Conservation (phyloP, 352 stramenopile species). For the Phytopythium kandeliae region DNA sequence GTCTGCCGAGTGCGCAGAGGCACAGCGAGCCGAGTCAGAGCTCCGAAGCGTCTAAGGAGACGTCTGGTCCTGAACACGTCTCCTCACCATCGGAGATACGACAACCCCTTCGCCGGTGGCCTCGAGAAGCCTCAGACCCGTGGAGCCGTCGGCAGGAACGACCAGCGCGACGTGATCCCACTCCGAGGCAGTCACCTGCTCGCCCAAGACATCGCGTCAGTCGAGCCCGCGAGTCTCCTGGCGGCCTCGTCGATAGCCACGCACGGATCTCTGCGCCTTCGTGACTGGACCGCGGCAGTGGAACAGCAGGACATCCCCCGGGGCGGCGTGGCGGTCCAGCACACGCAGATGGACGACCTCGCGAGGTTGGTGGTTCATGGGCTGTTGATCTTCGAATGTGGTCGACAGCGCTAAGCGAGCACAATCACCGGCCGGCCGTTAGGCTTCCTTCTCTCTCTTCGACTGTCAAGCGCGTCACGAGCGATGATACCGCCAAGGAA, state of each 20-base stretch:
- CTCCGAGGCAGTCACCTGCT: constrained; percentile 47
- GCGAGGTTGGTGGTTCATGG: constrained; percentile 5
- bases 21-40: neutral
- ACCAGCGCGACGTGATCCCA: constrained; percentile 65
- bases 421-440: neutral
- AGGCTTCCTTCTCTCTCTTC: neutral
- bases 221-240: neutral
- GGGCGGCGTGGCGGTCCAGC: constrained; percentile 38
- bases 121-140: constrained; percentile 38
- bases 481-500: constrained; percentile 43
- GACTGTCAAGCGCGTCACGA: neutral
- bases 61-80: too few species aligned
- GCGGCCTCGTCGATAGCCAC: neutral
- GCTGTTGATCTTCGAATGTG: neutral
- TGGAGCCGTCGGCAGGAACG: constrained; percentile 17
- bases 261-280: constrained; percentile 40
- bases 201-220: neutral
- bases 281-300: constrained; percentile 41
- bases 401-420: constrained; percentile 1
- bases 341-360: constrained; percentile 63
- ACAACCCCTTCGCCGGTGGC: constrained; percentile 63
- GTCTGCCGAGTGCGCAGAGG: constrained; percentile 5
- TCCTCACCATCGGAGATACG: constrained; percentile 33
- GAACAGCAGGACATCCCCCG: constrained; percentile 58
- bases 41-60: too few species aligned